These are phyloP conservation scores for Syzygium jambos DNA, from an alignment of 345 rosid species.

Conservation along the genomic window DNA sequence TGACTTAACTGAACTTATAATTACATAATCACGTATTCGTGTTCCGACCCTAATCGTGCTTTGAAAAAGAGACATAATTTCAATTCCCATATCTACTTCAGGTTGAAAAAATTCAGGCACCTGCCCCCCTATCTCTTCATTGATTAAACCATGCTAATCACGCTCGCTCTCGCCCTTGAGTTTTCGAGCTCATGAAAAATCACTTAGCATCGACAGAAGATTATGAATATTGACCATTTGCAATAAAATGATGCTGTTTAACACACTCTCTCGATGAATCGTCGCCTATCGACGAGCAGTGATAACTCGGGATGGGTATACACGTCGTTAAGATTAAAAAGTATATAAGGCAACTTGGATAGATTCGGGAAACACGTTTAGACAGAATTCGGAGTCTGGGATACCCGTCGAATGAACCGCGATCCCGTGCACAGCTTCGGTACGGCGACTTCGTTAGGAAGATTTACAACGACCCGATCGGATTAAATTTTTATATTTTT, in stretches of 20 bases:
- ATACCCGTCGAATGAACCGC: background rate
- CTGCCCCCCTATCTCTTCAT: background rate
- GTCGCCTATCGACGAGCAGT: background rate
- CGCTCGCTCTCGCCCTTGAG: background rate
- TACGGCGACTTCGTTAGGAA: background rate
- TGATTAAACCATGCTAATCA: rapidly evolving
- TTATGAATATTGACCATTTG: background rate
- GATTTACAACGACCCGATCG: rapidly evolving
- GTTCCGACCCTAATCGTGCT: too few species aligned
- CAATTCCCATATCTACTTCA: too few species aligned
- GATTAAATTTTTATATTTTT: background rate
- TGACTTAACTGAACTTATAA: too few species aligned
- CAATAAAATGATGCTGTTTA: background rate
- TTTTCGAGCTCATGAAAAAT: background rate
- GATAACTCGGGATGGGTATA: too few species aligned
- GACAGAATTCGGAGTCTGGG: too few species aligned
- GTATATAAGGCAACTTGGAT: rapidly evolving
- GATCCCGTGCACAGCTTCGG: too few species aligned
- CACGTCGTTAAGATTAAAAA: too few species aligned
- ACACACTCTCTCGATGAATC: background rate
- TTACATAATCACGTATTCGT: too few species aligned
- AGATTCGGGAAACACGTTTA: background rate
- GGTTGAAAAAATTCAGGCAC: too few species aligned
- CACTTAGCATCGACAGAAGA: rapidly evolving
- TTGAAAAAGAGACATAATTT: too few species aligned